Base-by-base conservation (phyloP, 78 protist species). In the Cyanophora paradoxa region DNA sequence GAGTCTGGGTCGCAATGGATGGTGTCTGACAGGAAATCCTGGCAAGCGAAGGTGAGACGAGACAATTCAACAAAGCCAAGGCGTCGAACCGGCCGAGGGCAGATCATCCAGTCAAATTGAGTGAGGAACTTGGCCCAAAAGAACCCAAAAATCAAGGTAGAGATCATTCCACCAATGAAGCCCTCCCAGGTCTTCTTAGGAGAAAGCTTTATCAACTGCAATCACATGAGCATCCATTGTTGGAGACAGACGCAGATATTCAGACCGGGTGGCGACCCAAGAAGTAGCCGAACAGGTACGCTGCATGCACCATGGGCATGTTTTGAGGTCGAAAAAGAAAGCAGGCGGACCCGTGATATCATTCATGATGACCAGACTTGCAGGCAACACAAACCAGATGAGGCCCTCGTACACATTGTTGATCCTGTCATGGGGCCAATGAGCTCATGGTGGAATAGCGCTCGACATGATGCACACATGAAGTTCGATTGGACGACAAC, bases 121-220 rank as follows among this genome's bases (percentile, higher is more conserved):
- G 54, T 1, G 30, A 83, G 39, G 36, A 54, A 36, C 24, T 3
- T 72, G 16, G 84, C 3, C 10, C 72, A 65, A n/a, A 77, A 48
- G 57, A 86, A 82, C 6, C 83, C 93, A 40, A 75, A 85, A 3
- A 88, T 14, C 46, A 87, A 20, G 31, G 96, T 93, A 63, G 76
- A 70, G 33, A 88, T 36, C 37, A 78, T 62, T 2, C 90, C 96
- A 44, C 97, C 97, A 50, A 89, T 80, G 81, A 91, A 94, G 34
- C 97, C 97, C 78, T 94, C 97, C 94, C 91, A 88, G 16, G 97
- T 94, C 79, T 94, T 94, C 57, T 92, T 94, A 41, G 97, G 96
- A 13, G 89, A 79, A 57, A 94, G 82, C 33, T 72, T 48, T 79
- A 88, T 88, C n/a, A n/a, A n/a, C n/a, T n/a, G n/a, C n/a, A n/a